Conservation (phyloP, 345 rosid species). For the Eucalyptus erythrocorys region DNA sequence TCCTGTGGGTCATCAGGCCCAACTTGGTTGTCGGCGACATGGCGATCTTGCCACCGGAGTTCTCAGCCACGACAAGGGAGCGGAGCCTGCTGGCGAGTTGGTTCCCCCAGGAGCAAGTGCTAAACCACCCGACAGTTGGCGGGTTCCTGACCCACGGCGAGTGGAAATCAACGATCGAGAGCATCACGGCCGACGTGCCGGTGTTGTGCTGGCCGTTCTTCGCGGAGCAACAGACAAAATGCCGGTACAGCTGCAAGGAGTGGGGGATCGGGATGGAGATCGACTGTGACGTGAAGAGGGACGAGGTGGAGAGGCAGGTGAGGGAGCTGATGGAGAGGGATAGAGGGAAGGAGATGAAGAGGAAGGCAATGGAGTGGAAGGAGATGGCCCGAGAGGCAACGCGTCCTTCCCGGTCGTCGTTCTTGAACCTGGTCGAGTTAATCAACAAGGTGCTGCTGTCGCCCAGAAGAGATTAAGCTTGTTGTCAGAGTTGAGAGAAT, state of each 20-base stretch:
- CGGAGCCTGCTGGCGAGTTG: constrained; percentile 30
- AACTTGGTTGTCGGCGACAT: constrained; percentile 37
- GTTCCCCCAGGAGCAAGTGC: constrained; percentile 47
- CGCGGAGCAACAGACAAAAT: constrained; percentile 47
- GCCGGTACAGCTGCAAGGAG: constrained; percentile 20
- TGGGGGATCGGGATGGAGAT: constrained; percentile 62
- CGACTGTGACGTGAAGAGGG: constrained; percentile 35
- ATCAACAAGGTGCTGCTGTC: constrained; percentile 9
- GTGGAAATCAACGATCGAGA: constrained; percentile 56
- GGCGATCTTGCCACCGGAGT: constrained; percentile 25
- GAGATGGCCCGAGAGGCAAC: constrained; percentile 8
- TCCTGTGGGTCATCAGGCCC: constrained; percentile 50
- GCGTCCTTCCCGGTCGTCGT: constrained; percentile 17
- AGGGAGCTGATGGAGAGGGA: constrained; percentile 43
- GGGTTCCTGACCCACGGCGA: constrained; percentile 55
- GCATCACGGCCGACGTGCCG: constrained; percentile 28
- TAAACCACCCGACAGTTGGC: constrained; percentile 32
- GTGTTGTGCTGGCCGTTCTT: constrained; percentile 61
- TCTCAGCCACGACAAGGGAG: constrained; percentile 13
- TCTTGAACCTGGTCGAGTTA: constrained; percentile 9
- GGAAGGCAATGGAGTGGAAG: constrained; percentile 33
- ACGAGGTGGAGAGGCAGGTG: constrained; percentile 30
- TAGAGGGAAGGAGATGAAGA: constrained; percentile 39
- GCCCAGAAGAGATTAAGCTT: background rate
- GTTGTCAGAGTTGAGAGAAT: too few relatives aligned